A percentile compares a stretch with the other conserved stretches of the same genome.
phyloP scores from a whole-genome alignment of 495 filamentous ascomycete species.

The Lepraria neglecta region DNA sequence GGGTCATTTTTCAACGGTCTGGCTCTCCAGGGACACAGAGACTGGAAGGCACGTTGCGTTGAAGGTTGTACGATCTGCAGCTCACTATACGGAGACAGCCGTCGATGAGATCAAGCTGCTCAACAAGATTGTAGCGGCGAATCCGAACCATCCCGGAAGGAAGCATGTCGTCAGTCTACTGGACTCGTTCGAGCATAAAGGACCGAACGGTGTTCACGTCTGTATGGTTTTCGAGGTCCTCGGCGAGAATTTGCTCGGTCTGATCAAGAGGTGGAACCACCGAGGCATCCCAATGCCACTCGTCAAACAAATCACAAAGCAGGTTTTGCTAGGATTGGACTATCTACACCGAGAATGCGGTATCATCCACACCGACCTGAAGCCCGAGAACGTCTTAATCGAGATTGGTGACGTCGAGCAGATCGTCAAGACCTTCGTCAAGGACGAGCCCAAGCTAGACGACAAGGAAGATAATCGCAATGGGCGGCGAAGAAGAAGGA shows the following conservation, averaged over 20 bases:
- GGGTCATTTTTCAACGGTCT: constrained; percentile 98
- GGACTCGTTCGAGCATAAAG: constrained; percentile 96
- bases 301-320: constrained; percentile 98
- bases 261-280: constrained; percentile 99
- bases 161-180: constrained; percentile 91
- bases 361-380: constrained; percentile 97
- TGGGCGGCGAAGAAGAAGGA: constrained; percentile 83
- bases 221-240: constrained; percentile 99
- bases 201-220: constrained; percentile 90
- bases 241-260: constrained; percentile 87
- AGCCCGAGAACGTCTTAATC: constrained; percentile 97
- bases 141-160: constrained; percentile 85
- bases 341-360: constrained; percentile 97
- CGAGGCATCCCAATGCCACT: constrained; percentile 91
- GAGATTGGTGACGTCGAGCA: constrained; percentile 98
- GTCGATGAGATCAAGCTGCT: constrained; percentile 98
- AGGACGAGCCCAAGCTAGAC: constrained; percentile 62
- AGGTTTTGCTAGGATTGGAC: constrained; percentile 89
- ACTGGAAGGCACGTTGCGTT: constrained; percentile 92
- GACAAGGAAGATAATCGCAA: constrained; percentile 77
- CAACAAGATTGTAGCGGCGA: constrained; percentile 92
- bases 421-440: constrained; percentile 92
- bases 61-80: constrained; percentile 94
- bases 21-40: constrained; percentile 88
- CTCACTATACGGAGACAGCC: constrained; percentile 97